Base-by-base conservation (phyloP, 768 basidiomycete genomes). In the Vararia minispora region DNA sequence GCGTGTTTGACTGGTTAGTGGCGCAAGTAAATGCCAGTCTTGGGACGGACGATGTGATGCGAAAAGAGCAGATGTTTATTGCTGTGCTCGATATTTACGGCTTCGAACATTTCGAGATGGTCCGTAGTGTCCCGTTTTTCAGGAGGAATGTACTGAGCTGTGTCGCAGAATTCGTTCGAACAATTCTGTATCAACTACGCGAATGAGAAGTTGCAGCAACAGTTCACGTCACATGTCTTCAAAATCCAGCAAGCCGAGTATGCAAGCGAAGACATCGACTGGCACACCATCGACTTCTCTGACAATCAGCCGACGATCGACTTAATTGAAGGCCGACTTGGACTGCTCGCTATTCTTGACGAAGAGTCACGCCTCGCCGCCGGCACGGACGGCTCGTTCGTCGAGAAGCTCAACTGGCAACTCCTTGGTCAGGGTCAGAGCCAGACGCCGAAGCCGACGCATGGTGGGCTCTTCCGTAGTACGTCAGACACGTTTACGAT, bases 141-240 rank as follows among this genome's bases (percentile, higher is more conserved):
- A 14, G 24, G 13, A n/a, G 37, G 31, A 23, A 17, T 32, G n/a
- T 22, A 6, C 17, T 24, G 11, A 4, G 2, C 16, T n/a, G 7
- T 14, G 37, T 31, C 23, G 24, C 45, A 83, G 79, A 83, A 85
- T 51, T 83, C 79, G 2, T 84, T 92, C 52, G 88, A 98, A 60
- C 94, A 98, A 64, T 98, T 98, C 62, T 94, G 91, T 59, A 98
- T 98, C 66, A 98, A 98, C 56, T 98, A 95, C 58, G 94, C 94
- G 23, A 98, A 98, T 53, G 94, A 91, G 58, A 90, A 91, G 60
- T 59, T 97, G 31, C 94, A 98, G 52, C 94, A 97, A 60, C 90
- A 95, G 86, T 98, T 98, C 66, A 97, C 95, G 51, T 94, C 92
- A 2, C 94, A 98, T 56, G 94, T 98, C 33, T 90, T 89, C 76